These are phyloP conservation scores for Sicyos baderoa DNA, from an alignment of 306 rosid genomes.

Conservation along the genomic window DNA sequence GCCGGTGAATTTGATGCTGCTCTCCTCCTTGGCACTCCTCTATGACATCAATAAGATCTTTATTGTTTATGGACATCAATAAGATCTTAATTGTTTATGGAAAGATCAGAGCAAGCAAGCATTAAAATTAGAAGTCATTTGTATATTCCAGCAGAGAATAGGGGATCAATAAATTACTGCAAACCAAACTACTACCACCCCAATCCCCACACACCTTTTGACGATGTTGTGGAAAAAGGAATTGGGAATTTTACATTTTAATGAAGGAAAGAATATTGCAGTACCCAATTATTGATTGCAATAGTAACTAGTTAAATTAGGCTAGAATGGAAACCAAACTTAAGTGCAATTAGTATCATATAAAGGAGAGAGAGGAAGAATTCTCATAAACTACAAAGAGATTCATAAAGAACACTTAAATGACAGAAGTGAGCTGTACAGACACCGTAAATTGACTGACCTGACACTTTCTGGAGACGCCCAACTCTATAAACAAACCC, in stretches of 20 bases:
- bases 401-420: neutral
- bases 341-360: neutral
- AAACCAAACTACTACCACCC: neutral
- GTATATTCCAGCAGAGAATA: neutral
- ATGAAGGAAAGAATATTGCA: neutral
- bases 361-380: neutral
- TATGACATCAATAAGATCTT: conserved; percentile 34
- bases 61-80: conserved; percentile 19
- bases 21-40: conserved; percentile 45
- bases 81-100: conserved; percentile 14
- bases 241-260: neutral
- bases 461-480: neutral
- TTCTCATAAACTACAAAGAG: neutral
- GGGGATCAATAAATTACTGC: neutral
- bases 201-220: neutral
- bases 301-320: neutral
- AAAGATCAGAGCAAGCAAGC: neutral
- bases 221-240: neutral
- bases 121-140: neutral
- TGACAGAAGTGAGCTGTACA: neutral
- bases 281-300: neutral
- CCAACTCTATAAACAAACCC: conserved; percentile 8
- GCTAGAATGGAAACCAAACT: neutral
- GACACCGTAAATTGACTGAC: neutral
- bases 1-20: conserved; percentile 41